Evolutionary conservation across 2,329 filamentous ascomycete species (phyloP), one percentile per base, ranked within the genome.

Genomic region (Helicocarpus griseus): DNA sequence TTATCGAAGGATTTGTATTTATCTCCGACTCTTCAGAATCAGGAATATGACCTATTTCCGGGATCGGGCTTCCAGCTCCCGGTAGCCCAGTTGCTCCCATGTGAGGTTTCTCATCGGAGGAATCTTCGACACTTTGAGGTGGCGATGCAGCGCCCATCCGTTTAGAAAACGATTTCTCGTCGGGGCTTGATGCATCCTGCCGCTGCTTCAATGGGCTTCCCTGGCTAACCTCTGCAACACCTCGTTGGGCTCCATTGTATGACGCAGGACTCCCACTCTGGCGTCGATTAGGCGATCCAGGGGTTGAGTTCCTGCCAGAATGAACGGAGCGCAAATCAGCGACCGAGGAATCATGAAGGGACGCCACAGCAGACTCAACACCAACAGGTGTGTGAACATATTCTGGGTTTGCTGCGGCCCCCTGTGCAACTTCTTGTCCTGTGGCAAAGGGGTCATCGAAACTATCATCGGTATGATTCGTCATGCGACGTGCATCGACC

Each of bases 321-420:
- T 71, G 70, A 29, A 73, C 75, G 11, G 81, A 83, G 8, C 74
- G 76, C 13, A 70, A 73, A 2, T 82, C 90, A 49, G 95, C 65
- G 11, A 85, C 79, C 2, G 89, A 94, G 0, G 89, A 91, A 17
- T 89, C 88, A 60, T 93, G 85, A 5, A 97, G 74, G 14, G 90
- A 96, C 6, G 91, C 91, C 9, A 97, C 90, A 8, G 86, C 87
- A 13, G 90, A 96, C 67, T 96, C 90, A 0, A 95, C 83, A 2
- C 80, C 88, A 31, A 82, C 64, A 1, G 80, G 81, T 1, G 81
- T 83, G 59, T 89, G 82, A 2, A 94, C 78, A 62, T 89, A 85
- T 58, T 87, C 78, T 1, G 89, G 85, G 59, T 87, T 95, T 9
- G 83, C 82, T 39, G 78, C 86, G 44, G 80, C 80, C 24, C 79